Evolutionary conservation across 163 green algal species (phyloP), one percentile per base, ranked within the genome.

Genomic region (Coccomyxa subellipsoidea): DNA sequence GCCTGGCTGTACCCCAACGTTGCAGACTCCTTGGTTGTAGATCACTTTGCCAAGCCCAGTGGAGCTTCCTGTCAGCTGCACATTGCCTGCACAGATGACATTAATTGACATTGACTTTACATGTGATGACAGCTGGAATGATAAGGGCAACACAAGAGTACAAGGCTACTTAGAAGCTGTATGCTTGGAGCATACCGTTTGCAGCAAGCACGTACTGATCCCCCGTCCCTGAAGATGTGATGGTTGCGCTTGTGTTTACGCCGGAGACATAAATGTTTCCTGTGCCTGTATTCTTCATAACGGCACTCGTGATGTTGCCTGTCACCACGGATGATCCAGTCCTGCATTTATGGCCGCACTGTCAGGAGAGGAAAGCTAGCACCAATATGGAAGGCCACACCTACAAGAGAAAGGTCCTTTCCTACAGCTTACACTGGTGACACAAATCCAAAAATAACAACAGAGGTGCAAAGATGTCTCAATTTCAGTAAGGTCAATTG

Each of bases 211-310:
- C 29, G 37, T 69, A 79, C 12, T 69, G n/a, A 6, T 31, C 36
- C 12, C 75, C 38, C 23, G 36, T 79, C 18, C 75, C 75, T 69
- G 36, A 36, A 36, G n/a, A 27, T 6, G n/a, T 32, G 18, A 59
- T 37, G 8, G 75, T 36, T 2, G 37, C 75, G 36, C 38, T 79
- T 15, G 15, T 27, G 18, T 23, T 79, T 21, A 79, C 37, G 2
- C 75, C 75, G 12, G 27, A 34, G 10, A 79, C 75, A 79, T 79
- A 79, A 23, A 66, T 37, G 5, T 29, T 66, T 27, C 75, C 75
- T 37, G 75, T 79, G 75, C 75, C 38, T 23, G 75, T 54, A 12
- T 36, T 29, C 29, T 27, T 35, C 38, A 66, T 18, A 12, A 9
- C 7, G 0, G 27, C 36, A 6, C 12, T 36, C 36, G 15, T 32